Evolutionary conservation across 2,329 filamentous ascomycete species (phyloP).

Genomic region (Hypomyces perniciosus): DNA sequence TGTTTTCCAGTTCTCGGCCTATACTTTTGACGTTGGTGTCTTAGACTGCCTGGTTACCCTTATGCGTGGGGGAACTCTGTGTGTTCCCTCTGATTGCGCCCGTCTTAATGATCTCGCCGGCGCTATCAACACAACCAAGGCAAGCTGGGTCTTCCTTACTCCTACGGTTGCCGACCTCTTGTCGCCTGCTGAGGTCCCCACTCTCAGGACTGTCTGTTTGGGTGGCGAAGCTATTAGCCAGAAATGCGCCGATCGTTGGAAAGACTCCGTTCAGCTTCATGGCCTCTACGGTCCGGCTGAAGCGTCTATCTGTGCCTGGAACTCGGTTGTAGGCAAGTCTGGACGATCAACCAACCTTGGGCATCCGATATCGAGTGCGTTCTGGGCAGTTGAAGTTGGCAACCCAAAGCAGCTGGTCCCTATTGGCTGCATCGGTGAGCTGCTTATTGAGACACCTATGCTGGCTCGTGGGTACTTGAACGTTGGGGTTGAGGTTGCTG

Average conservation of each 20-base stretch:
- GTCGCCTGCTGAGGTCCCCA: background rate
- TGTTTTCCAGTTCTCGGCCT: conserved; percentile 14
- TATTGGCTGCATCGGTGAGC: conserved; percentile 23
- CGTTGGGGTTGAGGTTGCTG: background rate
- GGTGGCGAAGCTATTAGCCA: conserved; percentile 6
- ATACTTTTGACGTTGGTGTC: conserved; percentile 12
- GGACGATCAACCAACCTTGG: conserved; percentile 8
- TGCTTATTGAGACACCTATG: conserved; percentile 36
- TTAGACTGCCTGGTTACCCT: conserved; percentile 8
- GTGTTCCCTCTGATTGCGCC: conserved; percentile 13
- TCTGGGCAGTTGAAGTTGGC: conserved; percentile 18
- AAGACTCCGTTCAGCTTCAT: conserved; percentile 23
- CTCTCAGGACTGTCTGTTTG: background rate
- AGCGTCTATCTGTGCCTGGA: conserved; percentile 5
- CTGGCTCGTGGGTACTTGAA: conserved; percentile 44
- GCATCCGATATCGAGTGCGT: conserved; percentile 1
- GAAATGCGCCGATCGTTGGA: background rate
- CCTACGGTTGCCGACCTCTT: conserved; percentile 1
- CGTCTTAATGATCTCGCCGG: conserved; percentile 5
- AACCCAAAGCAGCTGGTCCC: conserved; percentile 17
- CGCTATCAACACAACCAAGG: background rate
- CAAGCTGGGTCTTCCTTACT: background rate
- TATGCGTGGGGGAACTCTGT: conserved; percentile 14
- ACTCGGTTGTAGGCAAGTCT: background rate
- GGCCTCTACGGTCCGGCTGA: conserved; percentile 13